Conservation (phyloP, 768 basidiomycete species). For the Termitomyces sp. region DNA sequence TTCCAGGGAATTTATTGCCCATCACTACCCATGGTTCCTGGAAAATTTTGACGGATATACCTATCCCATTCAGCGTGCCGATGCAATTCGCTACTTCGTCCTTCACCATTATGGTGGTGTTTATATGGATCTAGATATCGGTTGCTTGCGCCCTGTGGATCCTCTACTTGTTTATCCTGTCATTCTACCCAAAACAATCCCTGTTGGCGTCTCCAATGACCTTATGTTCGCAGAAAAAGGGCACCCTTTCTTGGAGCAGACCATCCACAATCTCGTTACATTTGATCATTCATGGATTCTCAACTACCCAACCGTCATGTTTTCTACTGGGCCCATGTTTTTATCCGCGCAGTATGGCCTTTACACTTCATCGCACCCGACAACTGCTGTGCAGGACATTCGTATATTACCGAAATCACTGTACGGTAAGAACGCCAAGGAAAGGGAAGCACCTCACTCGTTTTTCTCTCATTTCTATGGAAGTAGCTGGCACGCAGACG, state of each 20-base stretch:
- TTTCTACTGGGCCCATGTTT: constrained; percentile 99
- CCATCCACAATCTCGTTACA: constrained; percentile 84
- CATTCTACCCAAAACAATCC: constrained; percentile 92
- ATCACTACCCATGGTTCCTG: constrained; percentile 88
- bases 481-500: constrained; percentile 97
- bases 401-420: constrained; percentile 92
- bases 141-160: constrained; percentile 82
- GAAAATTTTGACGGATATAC: constrained; percentile 89
- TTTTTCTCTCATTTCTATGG: constrained; percentile 99
- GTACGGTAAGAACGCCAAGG: constrained; percentile 94
- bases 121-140: constrained; percentile 96
- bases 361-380: constrained; percentile 66
- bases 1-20: constrained; percentile 85
- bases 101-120: constrained; percentile 93
- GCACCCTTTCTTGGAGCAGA: constrained; percentile 88
- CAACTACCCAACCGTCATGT: constrained; percentile 99
- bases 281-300: constrained; percentile 94
- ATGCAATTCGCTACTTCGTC: constrained; percentile 97
- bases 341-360: constrained; percentile 90
- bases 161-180: constrained; percentile 81
- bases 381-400: constrained; percentile 64
- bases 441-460: constrained; percentile 77
- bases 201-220: constrained; percentile 97
- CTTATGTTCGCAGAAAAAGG: constrained; percentile 85
- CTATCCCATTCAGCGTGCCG: constrained; percentile 92